Conservation (phyloP, 2,329 filamentous ascomycete genomes). For the Teratosphaeria zuluensis region DNA sequence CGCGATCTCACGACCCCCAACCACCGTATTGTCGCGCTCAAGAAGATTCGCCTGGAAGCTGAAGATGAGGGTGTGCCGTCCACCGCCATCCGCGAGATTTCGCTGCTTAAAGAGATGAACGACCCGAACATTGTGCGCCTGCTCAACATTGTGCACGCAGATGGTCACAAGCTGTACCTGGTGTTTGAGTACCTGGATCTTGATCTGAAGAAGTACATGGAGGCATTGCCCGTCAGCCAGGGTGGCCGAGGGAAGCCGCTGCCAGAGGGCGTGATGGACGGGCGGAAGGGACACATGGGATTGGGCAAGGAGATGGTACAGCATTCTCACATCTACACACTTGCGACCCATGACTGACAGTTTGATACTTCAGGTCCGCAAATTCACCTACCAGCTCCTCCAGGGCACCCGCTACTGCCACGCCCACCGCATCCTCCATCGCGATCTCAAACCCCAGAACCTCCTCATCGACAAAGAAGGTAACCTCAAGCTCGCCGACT, state of each 20-base stretch:
- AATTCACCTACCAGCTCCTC: conserved; percentile 84
- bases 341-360: background rate
- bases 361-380: conserved; percentile 50
- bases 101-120: conserved; percentile 86
- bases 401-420: conserved; percentile 82
- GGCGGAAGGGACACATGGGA: conserved; percentile 54
- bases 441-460: conserved; percentile 86
- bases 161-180: conserved; percentile 89
- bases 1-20: conserved; percentile 72
- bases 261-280: conserved; percentile 58
- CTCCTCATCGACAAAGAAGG: conserved; percentile 76
- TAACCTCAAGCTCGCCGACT: conserved; percentile 84
- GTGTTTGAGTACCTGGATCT: conserved; percentile 87
- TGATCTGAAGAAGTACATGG: conserved; percentile 95
- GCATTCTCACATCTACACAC: background rate
- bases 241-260: conserved; percentile 78
- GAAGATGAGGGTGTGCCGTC: conserved; percentile 91
- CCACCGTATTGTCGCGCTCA: conserved; percentile 74
- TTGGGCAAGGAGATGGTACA: conserved; percentile 59
- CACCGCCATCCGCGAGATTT: conserved; percentile 90
- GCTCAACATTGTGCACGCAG: conserved; percentile 86
- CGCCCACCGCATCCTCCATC: conserved; percentile 75
- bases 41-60: conserved; percentile 91
- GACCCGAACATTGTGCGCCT: conserved; percentile 83
- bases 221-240: conserved; percentile 72